Evolutionary conservation across 345 rosid species (phyloP).

Genomic region (Noccaea bulbosa): DNA sequence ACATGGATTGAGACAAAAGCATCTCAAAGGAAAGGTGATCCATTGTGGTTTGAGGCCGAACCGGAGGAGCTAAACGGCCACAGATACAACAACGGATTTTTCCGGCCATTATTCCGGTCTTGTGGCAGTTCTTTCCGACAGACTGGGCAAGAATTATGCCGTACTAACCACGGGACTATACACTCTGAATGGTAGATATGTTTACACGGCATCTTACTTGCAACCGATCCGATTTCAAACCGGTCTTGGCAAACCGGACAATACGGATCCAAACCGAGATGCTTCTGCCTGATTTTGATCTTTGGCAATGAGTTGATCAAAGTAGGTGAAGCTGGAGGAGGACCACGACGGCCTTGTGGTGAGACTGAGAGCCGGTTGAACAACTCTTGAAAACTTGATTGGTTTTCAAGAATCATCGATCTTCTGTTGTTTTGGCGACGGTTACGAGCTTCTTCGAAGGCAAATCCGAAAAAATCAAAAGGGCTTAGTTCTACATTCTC

Average conservation of each 20-base stretch:
- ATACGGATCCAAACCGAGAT: conserved; percentile 27
- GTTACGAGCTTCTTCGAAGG: conserved; percentile 36
- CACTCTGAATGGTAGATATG: conserved; percentile 42
- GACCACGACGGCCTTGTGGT: conserved; percentile 42
- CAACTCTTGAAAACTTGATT: conserved; percentile 36
- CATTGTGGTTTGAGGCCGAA: conserved; percentile 21
- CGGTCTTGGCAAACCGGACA: conserved; percentile 42
- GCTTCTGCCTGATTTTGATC: conserved; percentile 35
- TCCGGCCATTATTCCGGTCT: conserved; percentile 19
- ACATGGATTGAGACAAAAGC: conserved; percentile 19
- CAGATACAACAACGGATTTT: conserved; percentile 5
- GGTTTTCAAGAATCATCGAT: conserved; percentile 12
- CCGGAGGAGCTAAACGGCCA: conserved; percentile 42
- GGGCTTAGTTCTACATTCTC: conserved; percentile 40
- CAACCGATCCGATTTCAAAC: conserved; percentile 41
- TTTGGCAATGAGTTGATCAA: conserved; percentile 32
- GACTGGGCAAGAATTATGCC: conserved; percentile 38
- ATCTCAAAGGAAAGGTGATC: conserved; percentile 16
- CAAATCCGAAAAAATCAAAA: conserved; percentile 31
- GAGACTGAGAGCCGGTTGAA: conserved; percentile 37
- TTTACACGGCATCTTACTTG: conserved; percentile 44
- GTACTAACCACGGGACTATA: conserved; percentile 39
- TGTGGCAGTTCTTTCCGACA: conserved; percentile 42
- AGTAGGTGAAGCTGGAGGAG: conserved; percentile 37
- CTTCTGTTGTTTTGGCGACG: conserved; percentile 27